Evolutionary conservation across 2,329 filamentous ascomycete species (phyloP).

Genomic region (Paracorniculantispora psalliotae): DNA sequence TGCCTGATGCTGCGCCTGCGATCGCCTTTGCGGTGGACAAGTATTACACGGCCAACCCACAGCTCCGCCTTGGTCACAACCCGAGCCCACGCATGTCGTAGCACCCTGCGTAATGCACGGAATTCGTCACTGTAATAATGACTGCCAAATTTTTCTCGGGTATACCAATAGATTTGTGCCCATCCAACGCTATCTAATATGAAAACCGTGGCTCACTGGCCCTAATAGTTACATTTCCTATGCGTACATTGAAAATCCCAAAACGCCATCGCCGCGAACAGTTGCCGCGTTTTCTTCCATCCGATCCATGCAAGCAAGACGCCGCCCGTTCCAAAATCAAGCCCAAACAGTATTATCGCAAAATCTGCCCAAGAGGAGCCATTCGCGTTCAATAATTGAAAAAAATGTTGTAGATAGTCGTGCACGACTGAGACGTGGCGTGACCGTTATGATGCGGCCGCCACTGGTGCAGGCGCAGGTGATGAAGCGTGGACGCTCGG

Average conservation of each 20-base stretch:
- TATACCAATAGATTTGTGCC: slow-evolving; percentile 1
- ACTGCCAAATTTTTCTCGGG: not conserved
- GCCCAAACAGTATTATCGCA: not conserved
- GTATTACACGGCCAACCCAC: not conserved
- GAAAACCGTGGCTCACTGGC: not conserved
- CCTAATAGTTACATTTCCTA: slow-evolving; percentile 10
- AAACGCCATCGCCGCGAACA: not conserved
- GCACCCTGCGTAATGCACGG: not conserved
- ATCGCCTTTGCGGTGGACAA: not conserved
- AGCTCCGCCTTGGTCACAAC: not conserved
- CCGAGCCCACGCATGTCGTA: too few species aligned
- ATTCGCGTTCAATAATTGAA: not conserved
- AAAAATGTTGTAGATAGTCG: not conserved
- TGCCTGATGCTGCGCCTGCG: too few species aligned
- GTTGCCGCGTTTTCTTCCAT: not conserved
- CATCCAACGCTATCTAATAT: slow-evolving; percentile 9
- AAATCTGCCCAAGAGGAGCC: not conserved
- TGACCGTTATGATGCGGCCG: slow-evolving; percentile 35
- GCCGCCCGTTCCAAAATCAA: not conserved
- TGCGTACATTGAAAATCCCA: not conserved
- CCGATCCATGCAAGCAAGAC: slow-evolving; percentile 1
- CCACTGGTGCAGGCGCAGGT: slow-evolving; percentile 36
- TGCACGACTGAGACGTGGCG: not conserved
- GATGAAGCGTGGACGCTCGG: slow-evolving; percentile 49
- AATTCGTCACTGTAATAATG: not conserved